Base-by-base conservation (phyloP, 1,284 basidiomycete species). In the Fomitopsis schrenkii region DNA sequence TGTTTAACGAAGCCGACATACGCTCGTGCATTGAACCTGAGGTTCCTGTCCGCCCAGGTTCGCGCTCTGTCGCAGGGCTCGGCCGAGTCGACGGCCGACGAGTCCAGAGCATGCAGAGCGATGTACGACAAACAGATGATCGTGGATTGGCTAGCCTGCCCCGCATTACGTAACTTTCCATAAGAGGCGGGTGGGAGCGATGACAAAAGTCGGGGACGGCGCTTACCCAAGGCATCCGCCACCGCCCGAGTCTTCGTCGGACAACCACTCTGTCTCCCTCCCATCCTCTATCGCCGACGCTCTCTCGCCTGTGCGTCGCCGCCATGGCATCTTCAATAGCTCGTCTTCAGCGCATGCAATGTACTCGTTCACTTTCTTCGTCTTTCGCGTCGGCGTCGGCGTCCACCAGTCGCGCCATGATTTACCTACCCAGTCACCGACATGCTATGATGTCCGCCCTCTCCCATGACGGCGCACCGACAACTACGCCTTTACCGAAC, bases 401-500 rank as follows among this genome's bases (percentile, higher is more conserved):
- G 15, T 64, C 64, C 2, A 59, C 62, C 8, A 54, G 57, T 17
- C 63, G 63, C 53, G 61, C 56, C 46, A 62, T 70, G 57, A 56
- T 73, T 41, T 63, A 62, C 62, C 44, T 66, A 61, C 59, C 74
- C n/a, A 71, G 64, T 54, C 78, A 75, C 60, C 75, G 76, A 59
- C 75, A 76, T 64, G 85, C 86, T 0, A 83, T 87, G 81, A 86
- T 88, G 82, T 87, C 86, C 59, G 82, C 84, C 2, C 63, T 69
- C 52, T 70, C 71, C 12, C 68, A 42, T 76, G 72, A 72, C 70
- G 76, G 58, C 59, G 66, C 61, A 5, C 67, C 71, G 22, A 28
- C 70, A 58, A 26, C 60, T 44, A 42, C 65, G 26, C 41, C 65
- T 22, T 57, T 63, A 26, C 69, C 68, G 54, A 69, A 69, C 44